These are phyloP conservation scores for Oryza longistaminata DNA, from an alignment of 176 grass and related monocot genomes.

Conservation along the genomic window DNA sequence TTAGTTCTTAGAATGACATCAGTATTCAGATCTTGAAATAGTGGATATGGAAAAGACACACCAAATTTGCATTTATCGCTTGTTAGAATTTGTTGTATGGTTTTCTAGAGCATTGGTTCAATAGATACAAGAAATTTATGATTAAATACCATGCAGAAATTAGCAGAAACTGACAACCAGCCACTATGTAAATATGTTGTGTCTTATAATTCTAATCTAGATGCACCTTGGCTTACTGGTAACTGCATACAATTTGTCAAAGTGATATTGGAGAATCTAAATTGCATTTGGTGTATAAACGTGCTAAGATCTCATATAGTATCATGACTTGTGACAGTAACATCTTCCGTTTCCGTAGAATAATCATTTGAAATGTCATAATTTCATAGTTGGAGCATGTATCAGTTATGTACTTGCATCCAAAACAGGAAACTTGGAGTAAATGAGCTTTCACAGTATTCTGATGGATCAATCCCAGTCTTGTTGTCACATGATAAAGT, in stretches of 20 bases:
- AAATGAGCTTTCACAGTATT: neutral
- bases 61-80: neutral
- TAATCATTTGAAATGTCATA: neutral
- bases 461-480: neutral
- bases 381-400: neutral
- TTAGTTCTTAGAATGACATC: neutral
- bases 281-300: constrained; percentile 1
- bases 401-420: neutral
- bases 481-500: neutral
- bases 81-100: neutral
- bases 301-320: neutral
- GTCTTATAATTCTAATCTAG: neutral
- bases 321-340: neutral
- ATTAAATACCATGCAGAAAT: neutral
- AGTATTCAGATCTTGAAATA: neutral
- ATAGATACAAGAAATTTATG: neutral
- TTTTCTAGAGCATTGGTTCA: neutral
- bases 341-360: constrained; percentile 2
- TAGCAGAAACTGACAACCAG: neutral
- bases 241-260: neutral
- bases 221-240: neutral
- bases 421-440: neutral
- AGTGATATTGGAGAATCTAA: neutral
- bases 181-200: neutral
- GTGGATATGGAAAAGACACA: neutral